These are phyloP conservation scores for Neophaeococcomyces mojaviensis DNA, from an alignment of 2,329 filamentous ascomycete species.

Conservation along the genomic window DNA sequence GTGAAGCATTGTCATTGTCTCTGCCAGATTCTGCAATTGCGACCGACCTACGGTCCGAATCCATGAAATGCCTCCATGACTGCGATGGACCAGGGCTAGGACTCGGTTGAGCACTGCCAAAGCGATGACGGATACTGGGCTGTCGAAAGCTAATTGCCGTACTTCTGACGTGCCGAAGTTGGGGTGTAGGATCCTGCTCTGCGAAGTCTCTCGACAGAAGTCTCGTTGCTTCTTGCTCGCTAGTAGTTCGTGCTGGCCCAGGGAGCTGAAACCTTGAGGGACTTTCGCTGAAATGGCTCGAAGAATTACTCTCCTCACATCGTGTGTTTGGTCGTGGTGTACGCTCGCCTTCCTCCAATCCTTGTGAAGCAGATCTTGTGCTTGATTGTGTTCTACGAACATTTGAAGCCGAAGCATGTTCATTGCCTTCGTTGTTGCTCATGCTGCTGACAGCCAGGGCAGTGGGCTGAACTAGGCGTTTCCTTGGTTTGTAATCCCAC, in stretches of 20 bases:
- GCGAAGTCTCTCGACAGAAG: constrained; percentile 8
- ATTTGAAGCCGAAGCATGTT: too few relatives aligned
- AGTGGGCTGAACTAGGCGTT: too few relatives aligned
- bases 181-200: constrained; percentile 4
- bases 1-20: constrained; percentile 1
- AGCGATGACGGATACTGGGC: constrained; percentile 8
- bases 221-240: constrained; percentile 8
- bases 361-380: too few relatives aligned
- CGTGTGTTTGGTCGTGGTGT: too few relatives aligned
- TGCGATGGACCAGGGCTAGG: constrained; percentile 10
- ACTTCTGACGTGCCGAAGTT: constrained; percentile 6
- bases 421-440: too few relatives aligned
- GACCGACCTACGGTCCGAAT: constrained; percentile 10
- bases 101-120: constrained; percentile 7
- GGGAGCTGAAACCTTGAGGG: too few relatives aligned
- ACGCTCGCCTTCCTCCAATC: too few relatives aligned
- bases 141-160: constrained; percentile 8
- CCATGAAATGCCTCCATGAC: constrained; percentile 3
- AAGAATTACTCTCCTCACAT: too few relatives aligned
- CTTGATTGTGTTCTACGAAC: too few relatives aligned
- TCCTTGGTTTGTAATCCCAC: too few relatives aligned
- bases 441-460: too few relatives aligned
- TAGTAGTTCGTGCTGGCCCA: constrained; percentile 1
- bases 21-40: constrained; percentile 9
- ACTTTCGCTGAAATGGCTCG: too few relatives aligned